Percentiles rank a stretch among this genome's conserved stretches.
Evolutionary conservation across 1,139 yeast species (phyloP).

Genomic region (Yamadazyma diddensiae): DNA sequence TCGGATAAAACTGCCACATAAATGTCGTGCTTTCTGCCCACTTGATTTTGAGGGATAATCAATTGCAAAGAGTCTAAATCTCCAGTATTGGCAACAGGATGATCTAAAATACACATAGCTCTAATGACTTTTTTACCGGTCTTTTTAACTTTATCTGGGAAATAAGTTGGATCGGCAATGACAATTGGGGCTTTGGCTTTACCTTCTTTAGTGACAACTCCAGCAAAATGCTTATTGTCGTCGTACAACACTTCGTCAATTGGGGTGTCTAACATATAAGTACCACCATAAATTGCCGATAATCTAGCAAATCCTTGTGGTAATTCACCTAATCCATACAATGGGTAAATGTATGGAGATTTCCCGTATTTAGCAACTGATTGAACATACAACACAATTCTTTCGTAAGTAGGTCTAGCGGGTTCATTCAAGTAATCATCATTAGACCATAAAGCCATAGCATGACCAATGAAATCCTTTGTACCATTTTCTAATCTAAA

Average conservation of each 20-base stretch:
- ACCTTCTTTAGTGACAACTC: slow-evolving; percentile 90
- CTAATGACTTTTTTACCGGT: slow-evolving; percentile 88
- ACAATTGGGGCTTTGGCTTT: slow-evolving; percentile 89
- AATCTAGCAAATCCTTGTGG: slow-evolving; percentile 98
- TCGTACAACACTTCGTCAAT: slow-evolving; percentile 82
- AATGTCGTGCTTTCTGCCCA: slow-evolving; percentile 88
- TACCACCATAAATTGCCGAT: slow-evolving; percentile 97
- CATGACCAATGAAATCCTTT: slow-evolving; percentile 95
- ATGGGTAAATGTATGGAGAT: slow-evolving; percentile 93
- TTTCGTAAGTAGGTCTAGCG: slow-evolving; percentile 87
- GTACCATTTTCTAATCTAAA: slow-evolving; percentile 93
- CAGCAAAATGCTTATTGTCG: slow-evolving; percentile 65
- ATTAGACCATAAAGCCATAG: slow-evolving; percentile 96
- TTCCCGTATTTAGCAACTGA: slow-evolving; percentile 95
- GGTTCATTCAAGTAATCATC: slow-evolving; percentile 88
- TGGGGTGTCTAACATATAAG: slow-evolving; percentile 96
- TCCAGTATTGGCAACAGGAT: slow-evolving; percentile 80
- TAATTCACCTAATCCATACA: slow-evolving; percentile 94
- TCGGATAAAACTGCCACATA: slow-evolving; percentile 89
- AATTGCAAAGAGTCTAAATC: slow-evolving; percentile 90
- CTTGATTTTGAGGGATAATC: slow-evolving; percentile 95
- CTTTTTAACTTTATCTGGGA: slow-evolving; percentile 84
- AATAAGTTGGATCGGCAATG: slow-evolving; percentile 97
- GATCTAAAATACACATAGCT: slow-evolving; percentile 91
- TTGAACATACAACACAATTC: slow-evolving; percentile 80